Evolutionary conservation across 2,329 filamentous ascomycete species (phyloP).

Genomic region (Arthroderma sp.): DNA sequence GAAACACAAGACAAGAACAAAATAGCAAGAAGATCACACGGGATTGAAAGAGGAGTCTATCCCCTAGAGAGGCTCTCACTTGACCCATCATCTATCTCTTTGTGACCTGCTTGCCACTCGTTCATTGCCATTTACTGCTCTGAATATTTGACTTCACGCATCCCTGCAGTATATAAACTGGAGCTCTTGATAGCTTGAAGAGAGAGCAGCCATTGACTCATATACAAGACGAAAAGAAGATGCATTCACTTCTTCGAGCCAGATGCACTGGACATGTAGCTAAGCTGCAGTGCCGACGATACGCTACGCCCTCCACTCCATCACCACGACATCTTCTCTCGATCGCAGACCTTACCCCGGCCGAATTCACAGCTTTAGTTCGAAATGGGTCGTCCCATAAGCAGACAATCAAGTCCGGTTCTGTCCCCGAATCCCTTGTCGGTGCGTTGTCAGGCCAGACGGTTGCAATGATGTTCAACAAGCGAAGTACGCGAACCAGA

Average conservation of each 20-base stretch:
- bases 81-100: neutral
- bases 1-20: too few species aligned
- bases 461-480: conserved; percentile 93
- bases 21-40: too few species aligned
- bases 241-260: conserved; percentile 9
- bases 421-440: conserved; percentile 47
- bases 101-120: neutral
- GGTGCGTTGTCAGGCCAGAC: conserved; percentile 61
- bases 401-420: conserved; percentile 58
- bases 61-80: neutral
- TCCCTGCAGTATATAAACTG: neutral
- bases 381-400: conserved; percentile 72
- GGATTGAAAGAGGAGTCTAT: neutral
- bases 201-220: neutral
- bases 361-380: conserved; percentile 70
- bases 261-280: conserved; percentile 5
- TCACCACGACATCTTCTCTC: conserved; percentile 79
- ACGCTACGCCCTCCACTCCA: conserved; percentile 38
- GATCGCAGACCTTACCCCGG: conserved; percentile 69
- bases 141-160: neutral
- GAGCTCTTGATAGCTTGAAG: neutral
- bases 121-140: neutral
- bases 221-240: neutral
- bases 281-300: conserved; percentile 22
- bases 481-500: conserved; percentile 83